phyloP scores from a whole-genome alignment of 352 stramenopile species.

The Phytopythium cucurbitacearum region DNA sequence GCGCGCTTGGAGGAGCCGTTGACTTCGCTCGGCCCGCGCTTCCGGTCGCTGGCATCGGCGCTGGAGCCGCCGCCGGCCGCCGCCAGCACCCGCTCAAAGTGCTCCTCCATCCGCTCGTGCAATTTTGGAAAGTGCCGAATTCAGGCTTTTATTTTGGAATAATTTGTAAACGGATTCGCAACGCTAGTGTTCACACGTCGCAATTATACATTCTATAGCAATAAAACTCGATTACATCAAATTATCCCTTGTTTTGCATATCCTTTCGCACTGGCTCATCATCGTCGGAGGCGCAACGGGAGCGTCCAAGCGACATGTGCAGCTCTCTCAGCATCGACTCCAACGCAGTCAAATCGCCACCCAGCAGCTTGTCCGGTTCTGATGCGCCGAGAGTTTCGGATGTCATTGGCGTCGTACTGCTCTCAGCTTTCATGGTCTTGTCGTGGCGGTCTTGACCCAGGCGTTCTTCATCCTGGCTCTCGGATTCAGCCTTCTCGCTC shows the following conservation, averaged over 20 bases:
- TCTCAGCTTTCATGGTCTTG: background rate
- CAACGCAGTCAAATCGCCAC: background rate
- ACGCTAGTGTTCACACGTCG: no score
- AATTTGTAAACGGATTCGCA: no score
- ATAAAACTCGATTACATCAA: no score
- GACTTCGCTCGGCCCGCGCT: background rate
- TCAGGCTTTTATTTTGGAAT: no score
- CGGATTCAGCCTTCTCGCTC: background rate
- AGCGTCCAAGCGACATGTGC: slow-evolving; percentile 3
- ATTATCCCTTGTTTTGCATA: no score
- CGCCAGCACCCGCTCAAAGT: slow-evolving; percentile 61
- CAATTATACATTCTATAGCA: no score
- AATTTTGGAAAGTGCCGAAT: no score
- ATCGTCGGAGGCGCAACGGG: background rate
- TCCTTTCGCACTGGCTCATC: no score
- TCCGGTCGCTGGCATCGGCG: slow-evolving; percentile 3
- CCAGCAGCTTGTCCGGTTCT: background rate
- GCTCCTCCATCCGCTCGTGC: slow-evolving; percentile 35
- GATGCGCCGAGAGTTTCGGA: background rate
- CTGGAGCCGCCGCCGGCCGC: slow-evolving; percentile 10
- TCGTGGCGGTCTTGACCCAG: background rate
- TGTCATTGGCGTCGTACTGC: background rate
- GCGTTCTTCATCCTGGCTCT: slow-evolving; percentile 1
- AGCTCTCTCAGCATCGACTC: slow-evolving; percentile 1
- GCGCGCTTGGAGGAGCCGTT: slow-evolving; percentile 9